These are phyloP conservation scores for Termitomyces sp. DNA, from an alignment of 768 basidiomycete species.

Conservation along the genomic window DNA sequence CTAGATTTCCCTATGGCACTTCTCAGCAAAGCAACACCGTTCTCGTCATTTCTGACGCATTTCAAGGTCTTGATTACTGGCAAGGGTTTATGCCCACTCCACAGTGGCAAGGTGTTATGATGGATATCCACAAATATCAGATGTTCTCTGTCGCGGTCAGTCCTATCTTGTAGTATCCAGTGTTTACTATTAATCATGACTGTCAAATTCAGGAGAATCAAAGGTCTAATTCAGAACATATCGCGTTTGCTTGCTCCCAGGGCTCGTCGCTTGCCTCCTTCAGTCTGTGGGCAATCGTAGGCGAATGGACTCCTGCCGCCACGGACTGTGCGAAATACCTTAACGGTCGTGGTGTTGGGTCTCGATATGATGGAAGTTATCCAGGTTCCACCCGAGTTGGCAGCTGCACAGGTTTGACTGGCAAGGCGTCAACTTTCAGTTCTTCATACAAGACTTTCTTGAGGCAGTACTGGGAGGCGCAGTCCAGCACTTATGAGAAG, in stretches of 20 bases:
- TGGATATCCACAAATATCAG: slow-evolving; percentile 81
- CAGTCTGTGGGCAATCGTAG: slow-evolving; percentile 77
- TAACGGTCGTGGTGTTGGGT: slow-evolving; percentile 74
- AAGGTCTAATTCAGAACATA: slow-evolving; percentile 49
- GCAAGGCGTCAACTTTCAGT: slow-evolving; percentile 71
- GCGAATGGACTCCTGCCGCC: slow-evolving; percentile 80
- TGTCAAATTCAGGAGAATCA: slow-evolving; percentile 33
- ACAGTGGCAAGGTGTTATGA: slow-evolving; percentile 56
- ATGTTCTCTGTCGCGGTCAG: slow-evolving; percentile 60
- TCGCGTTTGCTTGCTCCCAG: slow-evolving; percentile 50
- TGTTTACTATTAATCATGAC: no score
- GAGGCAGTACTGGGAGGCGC: slow-evolving; percentile 80
- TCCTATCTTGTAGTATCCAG: neutral
- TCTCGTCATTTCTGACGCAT: slow-evolving; percentile 73
- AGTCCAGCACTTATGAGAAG: slow-evolving; percentile 66
- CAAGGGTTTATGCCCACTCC: slow-evolving; percentile 52
- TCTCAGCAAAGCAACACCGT: slow-evolving; percentile 55
- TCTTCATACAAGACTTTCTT: slow-evolving; percentile 77
- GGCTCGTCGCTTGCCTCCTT: slow-evolving; percentile 42
- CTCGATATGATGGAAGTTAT: slow-evolving; percentile 60
- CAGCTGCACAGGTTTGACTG: slow-evolving; percentile 70
- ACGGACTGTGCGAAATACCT: slow-evolving; percentile 80
- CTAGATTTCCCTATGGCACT: slow-evolving; percentile 30
- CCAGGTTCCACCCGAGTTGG: slow-evolving; percentile 65
- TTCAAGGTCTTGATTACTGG: slow-evolving; percentile 73